Conservation (phyloP, 768 basidiomycete species). For the Tulasnella sp. region DNA sequence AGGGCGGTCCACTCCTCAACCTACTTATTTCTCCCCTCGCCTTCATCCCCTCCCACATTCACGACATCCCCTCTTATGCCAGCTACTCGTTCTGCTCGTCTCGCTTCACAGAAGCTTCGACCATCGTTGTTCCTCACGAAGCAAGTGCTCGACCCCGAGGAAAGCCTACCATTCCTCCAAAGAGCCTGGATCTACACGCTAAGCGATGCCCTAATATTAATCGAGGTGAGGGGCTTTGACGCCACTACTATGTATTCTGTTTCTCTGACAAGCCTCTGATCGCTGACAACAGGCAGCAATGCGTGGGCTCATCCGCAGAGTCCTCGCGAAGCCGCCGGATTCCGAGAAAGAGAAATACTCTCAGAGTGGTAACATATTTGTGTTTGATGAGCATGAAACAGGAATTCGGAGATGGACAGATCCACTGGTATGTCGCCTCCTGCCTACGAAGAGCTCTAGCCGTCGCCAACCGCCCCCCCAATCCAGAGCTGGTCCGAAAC, state of each 20-base stretch:
- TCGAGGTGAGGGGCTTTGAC: neutral
- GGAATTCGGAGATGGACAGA: constrained; percentile 19
- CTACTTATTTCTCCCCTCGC: neutral
- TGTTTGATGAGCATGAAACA: constrained; percentile 6
- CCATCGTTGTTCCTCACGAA: neutral
- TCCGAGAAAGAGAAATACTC: neutral
- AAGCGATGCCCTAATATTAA: constrained; percentile 6
- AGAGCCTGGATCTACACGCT: neutral
- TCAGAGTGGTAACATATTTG: constrained; percentile 6
- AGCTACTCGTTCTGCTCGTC: neutral
- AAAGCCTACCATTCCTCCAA: neutral
- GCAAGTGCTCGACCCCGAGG: neutral
- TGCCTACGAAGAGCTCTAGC: neutral
- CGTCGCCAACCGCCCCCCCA: neutral
- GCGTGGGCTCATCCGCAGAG: neutral
- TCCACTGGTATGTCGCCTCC: neutral
- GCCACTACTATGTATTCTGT: no score
- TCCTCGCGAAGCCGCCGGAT: neutral
- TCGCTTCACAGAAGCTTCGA: neutral
- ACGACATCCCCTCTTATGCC: neutral
- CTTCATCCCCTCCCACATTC: neutral
- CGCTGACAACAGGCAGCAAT: neutral
- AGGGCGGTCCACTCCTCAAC: neutral
- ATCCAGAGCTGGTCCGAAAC: constrained; percentile 9
- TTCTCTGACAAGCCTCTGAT: neutral